phyloP scores from a whole-genome alignment of 1,284 basidiomycete genomes.

The Pseudozyma sp. region DNA sequence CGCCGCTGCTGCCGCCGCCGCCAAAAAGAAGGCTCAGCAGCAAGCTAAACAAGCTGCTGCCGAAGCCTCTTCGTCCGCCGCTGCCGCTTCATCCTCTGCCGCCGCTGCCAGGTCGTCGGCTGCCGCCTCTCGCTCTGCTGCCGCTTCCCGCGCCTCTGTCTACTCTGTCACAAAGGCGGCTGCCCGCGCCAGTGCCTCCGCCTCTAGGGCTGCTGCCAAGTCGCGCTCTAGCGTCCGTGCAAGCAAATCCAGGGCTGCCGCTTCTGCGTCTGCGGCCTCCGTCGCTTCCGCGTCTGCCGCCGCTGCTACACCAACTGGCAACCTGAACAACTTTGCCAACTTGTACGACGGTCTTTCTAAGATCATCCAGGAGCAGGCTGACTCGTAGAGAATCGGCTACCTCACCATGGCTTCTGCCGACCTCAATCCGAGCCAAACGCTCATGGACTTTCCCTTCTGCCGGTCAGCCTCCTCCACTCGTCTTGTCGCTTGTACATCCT shows the following conservation, averaged over 20 bases:
- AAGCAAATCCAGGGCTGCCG: constrained; percentile 34
- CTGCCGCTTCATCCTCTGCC: constrained; percentile 28
- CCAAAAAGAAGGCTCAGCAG: constrained; percentile 37
- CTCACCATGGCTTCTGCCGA: background rate
- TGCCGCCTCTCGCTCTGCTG: constrained; percentile 44
- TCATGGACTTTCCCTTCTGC: constrained; percentile 34
- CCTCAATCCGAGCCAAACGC: constrained; percentile 9
- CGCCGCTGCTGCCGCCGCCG: constrained; percentile 22
- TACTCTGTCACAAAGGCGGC: constrained; percentile 47
- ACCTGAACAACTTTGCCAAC: constrained; percentile 63
- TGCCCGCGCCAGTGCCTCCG: constrained; percentile 37
- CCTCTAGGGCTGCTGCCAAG: constrained; percentile 28
- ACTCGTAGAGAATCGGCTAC: constrained; percentile 13
- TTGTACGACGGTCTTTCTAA: constrained; percentile 62
- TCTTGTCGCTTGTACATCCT: constrained; percentile 5
- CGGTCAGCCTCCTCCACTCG: constrained; percentile 19
- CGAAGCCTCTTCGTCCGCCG: constrained; percentile 24
- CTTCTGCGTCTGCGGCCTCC: constrained; percentile 17
- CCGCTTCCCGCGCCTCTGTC: constrained; percentile 47
- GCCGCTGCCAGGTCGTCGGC: constrained; percentile 35
- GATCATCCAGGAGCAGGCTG: constrained; percentile 54
- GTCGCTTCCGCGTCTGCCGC: constrained; percentile 30
- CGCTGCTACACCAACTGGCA: constrained; percentile 50
- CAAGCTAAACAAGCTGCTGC: constrained; percentile 35
- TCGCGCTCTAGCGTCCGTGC: constrained; percentile 37